Evolutionary conservation across 495 filamentous ascomycete species (phyloP), one percentile per base, ranked within the genome.

Genomic region (Aspergillus egyptiacus): DNA sequence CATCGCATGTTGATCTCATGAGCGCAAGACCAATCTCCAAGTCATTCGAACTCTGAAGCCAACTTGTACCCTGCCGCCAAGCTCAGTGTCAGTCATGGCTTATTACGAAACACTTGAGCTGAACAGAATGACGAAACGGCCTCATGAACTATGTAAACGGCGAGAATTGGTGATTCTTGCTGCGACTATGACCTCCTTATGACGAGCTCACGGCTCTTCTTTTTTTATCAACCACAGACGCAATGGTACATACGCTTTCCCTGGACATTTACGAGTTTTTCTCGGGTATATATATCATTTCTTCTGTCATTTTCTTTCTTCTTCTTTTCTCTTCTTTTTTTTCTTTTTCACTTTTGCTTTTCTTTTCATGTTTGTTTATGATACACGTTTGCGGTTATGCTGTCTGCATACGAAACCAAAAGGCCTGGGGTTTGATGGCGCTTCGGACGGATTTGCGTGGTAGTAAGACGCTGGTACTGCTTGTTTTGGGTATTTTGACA

Each of bases 11-110:
- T 25, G 63, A 63, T 8, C 27, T 56, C 1, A 33, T 57, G 17
- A 38, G 39, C 35, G 42, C 58, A 33, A 58, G 60, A 20, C 61
- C 27, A 66, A 11, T 69, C 60, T 0, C 33, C 68, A 15, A 60
- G 63, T 13, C 69, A 66, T 47, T 60, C 61, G 9, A 33, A 34
- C n/a, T 3, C 6, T 15, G 20, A 7, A 22, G n/a, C 9, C 18
- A 6, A 25, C n/a, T 8, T 5, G 22, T 13, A 40, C 37, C 20
- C 5, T 23, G 6, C 13, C 15, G n/a, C 11, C 19, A n/a, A n/a
- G n/a, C n/a, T n/a, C n/a, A n/a, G n/a, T n/a, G n/a, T n/a, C n/a
- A n/a, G 22, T 37, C n/a, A 35, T 17, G 13, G 10, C 14, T 35
- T 6, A 6, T 15, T 19, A 5, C 15, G 11, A 24, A n/a, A n/a